Conservation (phyloP, 2,329 filamentous ascomycete genomes). For the Pleoardoris graminearum region DNA sequence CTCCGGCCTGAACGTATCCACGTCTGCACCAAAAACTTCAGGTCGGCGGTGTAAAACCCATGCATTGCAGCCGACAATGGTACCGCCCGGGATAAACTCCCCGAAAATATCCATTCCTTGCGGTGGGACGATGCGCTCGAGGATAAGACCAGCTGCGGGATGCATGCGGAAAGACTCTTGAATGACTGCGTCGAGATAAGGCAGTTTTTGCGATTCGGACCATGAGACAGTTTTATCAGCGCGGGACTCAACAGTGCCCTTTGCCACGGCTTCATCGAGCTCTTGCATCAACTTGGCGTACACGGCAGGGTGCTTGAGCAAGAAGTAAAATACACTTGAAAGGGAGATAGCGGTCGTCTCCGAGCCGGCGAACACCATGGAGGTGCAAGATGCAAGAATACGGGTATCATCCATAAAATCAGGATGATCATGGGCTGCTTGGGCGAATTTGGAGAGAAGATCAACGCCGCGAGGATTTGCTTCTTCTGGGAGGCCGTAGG, state of each 20-base stretch:
- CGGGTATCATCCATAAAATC: slow-evolving; percentile 72
- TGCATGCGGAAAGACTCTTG: slow-evolving; percentile 79
- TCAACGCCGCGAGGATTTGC: slow-evolving; percentile 53
- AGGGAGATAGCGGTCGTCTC: slow-evolving; percentile 81
- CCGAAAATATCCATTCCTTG: slow-evolving; percentile 67
- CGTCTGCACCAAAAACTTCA: slow-evolving; percentile 70
- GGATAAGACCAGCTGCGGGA: slow-evolving; percentile 70
- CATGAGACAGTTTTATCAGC: slow-evolving; percentile 66
- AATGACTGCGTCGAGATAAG: slow-evolving; percentile 76
- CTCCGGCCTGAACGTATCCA: slow-evolving; percentile 69
- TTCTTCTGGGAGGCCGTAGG: slow-evolving; percentile 44
- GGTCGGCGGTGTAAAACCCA: slow-evolving; percentile 73
- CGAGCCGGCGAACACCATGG: slow-evolving; percentile 72
- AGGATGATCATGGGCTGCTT: slow-evolving; percentile 67
- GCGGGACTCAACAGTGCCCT: slow-evolving; percentile 52
- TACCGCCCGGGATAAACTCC: slow-evolving; percentile 66
- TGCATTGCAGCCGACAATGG: slow-evolving; percentile 73
- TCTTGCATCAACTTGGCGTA: slow-evolving; percentile 63
- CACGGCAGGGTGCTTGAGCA: slow-evolving; percentile 64
- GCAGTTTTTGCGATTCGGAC: slow-evolving; percentile 69
- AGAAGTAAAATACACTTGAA: slow-evolving; percentile 71
- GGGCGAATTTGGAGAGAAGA: slow-evolving; percentile 72
- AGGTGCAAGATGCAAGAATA: slow-evolving; percentile 72
- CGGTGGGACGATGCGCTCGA: slow-evolving; percentile 73
- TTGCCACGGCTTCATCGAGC: slow-evolving; percentile 61